Base-by-base conservation (phyloP, 2,329 filamentous ascomycete species). In the Byssochlamys sp. region DNA sequence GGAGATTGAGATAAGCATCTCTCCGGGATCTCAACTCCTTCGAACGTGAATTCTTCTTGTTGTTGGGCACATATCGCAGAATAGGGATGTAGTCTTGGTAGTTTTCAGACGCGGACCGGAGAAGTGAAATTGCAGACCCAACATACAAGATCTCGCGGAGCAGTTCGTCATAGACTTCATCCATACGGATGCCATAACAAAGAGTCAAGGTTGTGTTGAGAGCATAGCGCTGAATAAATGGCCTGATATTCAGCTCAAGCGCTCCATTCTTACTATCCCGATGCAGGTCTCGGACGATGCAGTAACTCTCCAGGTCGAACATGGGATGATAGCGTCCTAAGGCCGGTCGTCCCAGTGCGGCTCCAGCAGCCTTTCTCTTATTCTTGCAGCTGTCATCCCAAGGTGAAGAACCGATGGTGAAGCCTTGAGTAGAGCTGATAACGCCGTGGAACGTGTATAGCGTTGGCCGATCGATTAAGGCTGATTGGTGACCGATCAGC, bases 41-140 rank as follows among this genome's bases (percentile, higher is more conserved):
- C 0, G 87, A 85, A 9, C 81, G 78, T 0, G 76, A 74, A 59
- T 80, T 88, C 56, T 72, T 72, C 58, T 81, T 78, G 14, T 77
- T 81, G 1, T 81, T 79, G 60, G 81, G 80, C 9, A 69, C 54
- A 1, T 88, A 71, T 12, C 89, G 80, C 61, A 91, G 67, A 0
- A 91, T 67, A 0, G 88, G 88, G 5, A 91, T 81, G 61, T 91
- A 91, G 66, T 92, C 89, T 65, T 89, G 86, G 78, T 87, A 86
- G 65, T 91, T 91, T 65, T 90, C 88, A 54, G 85, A 88, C 1
- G 87, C 90, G n/a, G 82, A 87, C 52, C 89, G 77, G 62, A 90
- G 85, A 61, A 86, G 86, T 56, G 84, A 86, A 52, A 92, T 84
- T 29, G 84, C 84, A 26, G 87, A 81, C 67, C 91, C 89, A 2